Evolutionary conservation across 179 eudicot genomes (phyloP).

Genomic region (Patellifolia procumbens): DNA sequence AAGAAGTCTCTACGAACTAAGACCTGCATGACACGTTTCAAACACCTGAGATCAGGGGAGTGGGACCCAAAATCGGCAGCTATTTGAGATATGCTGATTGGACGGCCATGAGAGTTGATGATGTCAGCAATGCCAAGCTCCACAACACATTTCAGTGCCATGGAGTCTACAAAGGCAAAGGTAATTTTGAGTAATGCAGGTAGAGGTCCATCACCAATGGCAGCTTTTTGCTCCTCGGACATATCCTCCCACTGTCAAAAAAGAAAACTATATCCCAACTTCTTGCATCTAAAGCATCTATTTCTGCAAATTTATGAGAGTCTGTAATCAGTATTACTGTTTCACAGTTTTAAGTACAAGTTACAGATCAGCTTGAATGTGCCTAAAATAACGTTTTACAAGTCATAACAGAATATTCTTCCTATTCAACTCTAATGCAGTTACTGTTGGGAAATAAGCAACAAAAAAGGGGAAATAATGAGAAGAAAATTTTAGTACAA

Average conservation of each 20-base stretch:
- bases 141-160: constrained; percentile 40
- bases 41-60: constrained; percentile 21
- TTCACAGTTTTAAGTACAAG: not conserved
- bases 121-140: constrained; percentile 37
- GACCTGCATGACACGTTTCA: constrained; percentile 36
- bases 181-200: constrained; percentile 23
- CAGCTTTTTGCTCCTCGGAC: constrained; percentile 22
- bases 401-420: not conserved
- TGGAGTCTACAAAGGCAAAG: constrained; percentile 31
- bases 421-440: not conserved
- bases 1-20: constrained; percentile 29
- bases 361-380: not conserved
- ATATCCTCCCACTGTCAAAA: not conserved
- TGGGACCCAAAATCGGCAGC: constrained; percentile 25
- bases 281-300: not conserved
- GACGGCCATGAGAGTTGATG: constrained; percentile 30
- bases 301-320: not conserved
- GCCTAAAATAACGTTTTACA: not conserved
- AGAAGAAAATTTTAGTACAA: too few relatives aligned
- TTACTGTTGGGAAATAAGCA: too few relatives aligned
- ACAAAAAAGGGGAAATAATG: too few relatives aligned
- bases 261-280: not conserved
- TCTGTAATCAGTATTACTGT: not conserved
- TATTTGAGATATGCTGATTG: constrained; percentile 32
- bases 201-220: constrained; percentile 12